Base-by-base conservation (phyloP, 768 basidiomycete species). In the Pleurotus platypus region DNA sequence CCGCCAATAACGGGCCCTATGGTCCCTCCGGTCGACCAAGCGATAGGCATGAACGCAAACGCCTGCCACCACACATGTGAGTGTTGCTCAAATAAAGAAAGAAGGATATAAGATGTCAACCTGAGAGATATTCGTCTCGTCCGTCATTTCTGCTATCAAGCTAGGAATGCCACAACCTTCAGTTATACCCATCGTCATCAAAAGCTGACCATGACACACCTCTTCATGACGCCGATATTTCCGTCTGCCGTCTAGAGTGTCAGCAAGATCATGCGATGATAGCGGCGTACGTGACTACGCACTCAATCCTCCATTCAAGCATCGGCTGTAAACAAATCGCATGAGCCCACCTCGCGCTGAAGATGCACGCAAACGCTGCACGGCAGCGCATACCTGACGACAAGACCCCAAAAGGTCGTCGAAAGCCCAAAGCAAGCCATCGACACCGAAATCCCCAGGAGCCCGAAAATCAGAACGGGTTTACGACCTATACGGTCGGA, bases 401-500 rank as follows among this genome's bases (percentile, higher is more conserved):
- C 79, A 9, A 82, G 70, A 15, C 74, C 76, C 79, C 75, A 79
- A 63, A 82, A 85, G 0, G 79, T 75, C 57, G 66, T 78, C 0
- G 85, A 84, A 12, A 86, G 60, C 27, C 86, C 86, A 55, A 87
- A 86, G 47, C 76, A 78, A 20, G 78, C 73, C 77, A 83, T 86
- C 0, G 84, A 83, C 1, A 75, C 45, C 0, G 79, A 78, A 6
- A 87, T 63, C 4, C 84, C 85, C 40, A 77, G 63, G 0, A 85
- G 70, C 1, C 86, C 86, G 1, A 68, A 72, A 48, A 87, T 66
- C 55, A 87, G 75, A 9, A 87, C 76, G 0, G 85, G 84, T 61
- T 82, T 85, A 30, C 86, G 77, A 11, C 86, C 86, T 48, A 86
- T 70, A 43, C 75, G 73, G 55, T 87, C 86, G 6, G 86, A 86